A percentile compares a stretch with the other conserved stretches of the same genome.
Conservation (phyloP, 768 basidiomycete genomes). For the Cyclocybe cylindracea region DNA sequence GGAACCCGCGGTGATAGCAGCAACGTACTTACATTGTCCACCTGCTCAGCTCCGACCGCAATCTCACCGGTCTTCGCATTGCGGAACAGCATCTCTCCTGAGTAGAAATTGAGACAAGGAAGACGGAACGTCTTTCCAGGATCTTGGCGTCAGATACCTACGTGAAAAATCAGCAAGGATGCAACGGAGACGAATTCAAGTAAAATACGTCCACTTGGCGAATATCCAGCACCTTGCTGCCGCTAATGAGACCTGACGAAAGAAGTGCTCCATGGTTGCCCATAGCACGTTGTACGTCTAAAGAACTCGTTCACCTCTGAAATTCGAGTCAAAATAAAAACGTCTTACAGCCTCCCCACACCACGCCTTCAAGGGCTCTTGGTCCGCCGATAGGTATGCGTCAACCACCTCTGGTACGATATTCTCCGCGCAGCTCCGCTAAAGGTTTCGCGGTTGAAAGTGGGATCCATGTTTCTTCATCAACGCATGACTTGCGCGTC, state of each 20-base stretch:
- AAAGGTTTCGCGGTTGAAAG: slow-evolving; percentile 83
- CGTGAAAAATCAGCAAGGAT: neutral
- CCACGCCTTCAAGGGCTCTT: slow-evolving; percentile 84
- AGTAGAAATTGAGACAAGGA: slow-evolving; percentile 87
- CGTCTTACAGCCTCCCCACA: slow-evolving; percentile 88
- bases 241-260: slow-evolving; percentile 85
- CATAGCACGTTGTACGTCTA: slow-evolving; percentile 98
- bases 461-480: slow-evolving; percentile 89
- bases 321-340: neutral
- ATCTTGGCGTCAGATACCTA: slow-evolving; percentile 87
- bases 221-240: slow-evolving; percentile 95
- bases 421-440: slow-evolving; percentile 90
- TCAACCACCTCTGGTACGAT: slow-evolving; percentile 98
- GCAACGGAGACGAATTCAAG: neutral
- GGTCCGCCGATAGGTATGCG: slow-evolving; percentile 90
- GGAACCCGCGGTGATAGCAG: slow-evolving; percentile 87
- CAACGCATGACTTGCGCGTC: slow-evolving; percentile 87
- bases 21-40: slow-evolving; percentile 92
- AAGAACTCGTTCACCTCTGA: slow-evolving; percentile 9
- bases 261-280: slow-evolving; percentile 96
- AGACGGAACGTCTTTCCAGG: slow-evolving; percentile 86
- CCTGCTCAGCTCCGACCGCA: slow-evolving; percentile 84
- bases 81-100: slow-evolving; percentile 91
- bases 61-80: slow-evolving; percentile 89
- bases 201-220: slow-evolving; percentile 89